phyloP scores from a whole-genome alignment of 176 grass and related monocot species.

The Oryza meyeriana region DNA sequence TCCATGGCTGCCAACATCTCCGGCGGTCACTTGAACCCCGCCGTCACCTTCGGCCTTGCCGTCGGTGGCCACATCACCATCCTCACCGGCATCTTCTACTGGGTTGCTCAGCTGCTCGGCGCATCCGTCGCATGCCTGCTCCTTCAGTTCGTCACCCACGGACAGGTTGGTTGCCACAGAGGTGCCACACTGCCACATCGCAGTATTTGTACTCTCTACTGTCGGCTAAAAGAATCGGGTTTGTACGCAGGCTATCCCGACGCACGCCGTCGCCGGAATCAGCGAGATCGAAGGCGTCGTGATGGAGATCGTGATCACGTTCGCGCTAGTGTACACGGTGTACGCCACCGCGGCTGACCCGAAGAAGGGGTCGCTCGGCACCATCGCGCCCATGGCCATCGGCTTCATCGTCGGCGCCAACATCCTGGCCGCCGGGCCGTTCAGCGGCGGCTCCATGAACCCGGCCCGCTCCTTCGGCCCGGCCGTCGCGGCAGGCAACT shows the following conservation, averaged over 20 bases:
- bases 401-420: conserved; percentile 95
- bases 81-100: conserved; percentile 86
- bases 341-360: conserved; percentile 93
- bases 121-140: conserved; percentile 72
- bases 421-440: conserved; percentile 75
- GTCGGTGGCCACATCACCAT: conserved; percentile 87
- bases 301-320: conserved; percentile 86
- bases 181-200: neutral
- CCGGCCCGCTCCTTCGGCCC: conserved; percentile 85
- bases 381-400: conserved; percentile 76
- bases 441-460: conserved; percentile 95
- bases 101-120: conserved; percentile 80
- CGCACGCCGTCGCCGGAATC: conserved; percentile 65
- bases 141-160: conserved; percentile 77
- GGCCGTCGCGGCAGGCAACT: conserved; percentile 67
- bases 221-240: neutral
- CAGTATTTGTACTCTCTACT: neutral
- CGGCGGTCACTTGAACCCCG: conserved; percentile 89
- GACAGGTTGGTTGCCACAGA: conserved; percentile 27
- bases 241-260: conserved; percentile 53
- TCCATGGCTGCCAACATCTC: conserved; percentile 88
- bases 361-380: conserved; percentile 73
- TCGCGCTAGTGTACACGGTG: conserved; percentile 89
- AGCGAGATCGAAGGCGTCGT: conserved; percentile 69
- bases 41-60: conserved; percentile 81